Evolutionary conservation across 768 basidiomycete species (phyloP).

Genomic region (Tricholomella constricta): DNA sequence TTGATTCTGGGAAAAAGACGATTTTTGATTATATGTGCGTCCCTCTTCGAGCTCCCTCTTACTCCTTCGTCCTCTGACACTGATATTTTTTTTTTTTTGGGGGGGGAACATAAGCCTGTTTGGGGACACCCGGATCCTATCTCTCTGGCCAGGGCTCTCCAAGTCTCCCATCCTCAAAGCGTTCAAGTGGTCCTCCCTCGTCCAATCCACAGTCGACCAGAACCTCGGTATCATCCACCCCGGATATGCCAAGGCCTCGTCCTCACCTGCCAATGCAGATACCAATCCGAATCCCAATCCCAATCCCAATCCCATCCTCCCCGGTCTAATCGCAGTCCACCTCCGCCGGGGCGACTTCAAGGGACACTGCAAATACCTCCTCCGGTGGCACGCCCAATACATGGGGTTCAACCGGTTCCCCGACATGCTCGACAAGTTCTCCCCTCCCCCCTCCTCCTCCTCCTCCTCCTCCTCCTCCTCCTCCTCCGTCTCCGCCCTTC

Average conservation of each 20-base stretch:
- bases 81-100: too few relatives aligned
- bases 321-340: conserved; percentile 16
- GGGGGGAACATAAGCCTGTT: too few relatives aligned
- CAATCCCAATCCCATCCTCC: background rate
- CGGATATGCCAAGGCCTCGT: background rate
- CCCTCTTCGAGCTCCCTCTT: background rate
- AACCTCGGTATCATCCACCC: conserved; percentile 11
- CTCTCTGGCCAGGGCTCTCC: conserved; percentile 17
- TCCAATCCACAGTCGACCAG: conserved; percentile 11
- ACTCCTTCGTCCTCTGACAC: too few relatives aligned
- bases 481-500: too few relatives aligned
- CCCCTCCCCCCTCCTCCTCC: conserved; percentile 8
- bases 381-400: conserved; percentile 10
- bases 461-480: too few relatives aligned
- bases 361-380: conserved; percentile 13
- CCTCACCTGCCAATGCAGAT: too few relatives aligned
- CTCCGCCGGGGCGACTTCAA: conserved; percentile 22
- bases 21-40: conserved; percentile 34
- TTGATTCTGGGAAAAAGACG: conserved; percentile 39
- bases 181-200: conserved; percentile 19
- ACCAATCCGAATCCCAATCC: too few relatives aligned
- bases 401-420: conserved; percentile 19
- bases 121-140: conserved; percentile 12
- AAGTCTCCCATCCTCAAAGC: conserved; percentile 14
- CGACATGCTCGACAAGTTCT: conserved; percentile 32